phyloP scores from a whole-genome alignment of 345 rosid species.

The Erysimum cheiranthoides region DNA sequence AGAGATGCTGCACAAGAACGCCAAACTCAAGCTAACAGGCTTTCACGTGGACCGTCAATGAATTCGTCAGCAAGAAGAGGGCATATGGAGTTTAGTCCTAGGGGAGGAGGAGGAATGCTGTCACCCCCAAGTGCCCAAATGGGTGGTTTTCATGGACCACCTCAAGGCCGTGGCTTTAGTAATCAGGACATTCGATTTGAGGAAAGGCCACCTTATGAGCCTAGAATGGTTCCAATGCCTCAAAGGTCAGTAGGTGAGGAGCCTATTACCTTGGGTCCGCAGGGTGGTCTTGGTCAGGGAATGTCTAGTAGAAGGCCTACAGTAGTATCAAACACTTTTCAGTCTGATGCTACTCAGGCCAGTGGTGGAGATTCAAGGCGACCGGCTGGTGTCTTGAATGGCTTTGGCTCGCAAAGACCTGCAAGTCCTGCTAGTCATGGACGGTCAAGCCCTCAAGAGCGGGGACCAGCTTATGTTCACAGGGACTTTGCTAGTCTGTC shows the following conservation, averaged over 20 bases:
- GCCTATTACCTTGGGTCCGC: slow-evolving; percentile 89
- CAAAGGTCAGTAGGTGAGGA: slow-evolving; percentile 75
- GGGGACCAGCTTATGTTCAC: slow-evolving; percentile 51
- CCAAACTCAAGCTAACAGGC: slow-evolving; percentile 74
- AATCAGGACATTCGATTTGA: slow-evolving; percentile 79
- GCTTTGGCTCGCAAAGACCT: slow-evolving; percentile 61
- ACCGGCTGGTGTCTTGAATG: slow-evolving; percentile 62
- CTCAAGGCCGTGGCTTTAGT: slow-evolving; percentile 71
- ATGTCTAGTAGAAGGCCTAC: slow-evolving; percentile 78
- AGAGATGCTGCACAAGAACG: slow-evolving; percentile 99
- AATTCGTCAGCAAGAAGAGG: slow-evolving; percentile 67
- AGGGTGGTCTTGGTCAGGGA: slow-evolving; percentile 96
- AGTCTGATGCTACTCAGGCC: slow-evolving; percentile 56
- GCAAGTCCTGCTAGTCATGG: slow-evolving; percentile 56
- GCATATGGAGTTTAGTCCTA: slow-evolving; percentile 73
- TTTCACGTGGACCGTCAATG: slow-evolving; percentile 68
- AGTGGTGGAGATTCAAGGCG: slow-evolving; percentile 65
- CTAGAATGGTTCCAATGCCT: slow-evolving; percentile 74
- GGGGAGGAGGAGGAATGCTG: slow-evolving; percentile 66
- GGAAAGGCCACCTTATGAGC: slow-evolving; percentile 74
- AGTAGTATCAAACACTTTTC: slow-evolving; percentile 44
- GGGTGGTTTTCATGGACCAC: slow-evolving; percentile 73
- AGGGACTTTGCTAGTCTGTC: slow-evolving; percentile 59
- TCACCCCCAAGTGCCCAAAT: slow-evolving; percentile 71
- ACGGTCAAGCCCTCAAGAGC: slow-evolving; percentile 56